These are phyloP conservation scores for Alternaria consortialis DNA, from an alignment of 2,329 filamentous ascomycete genomes.

Conservation along the genomic window DNA sequence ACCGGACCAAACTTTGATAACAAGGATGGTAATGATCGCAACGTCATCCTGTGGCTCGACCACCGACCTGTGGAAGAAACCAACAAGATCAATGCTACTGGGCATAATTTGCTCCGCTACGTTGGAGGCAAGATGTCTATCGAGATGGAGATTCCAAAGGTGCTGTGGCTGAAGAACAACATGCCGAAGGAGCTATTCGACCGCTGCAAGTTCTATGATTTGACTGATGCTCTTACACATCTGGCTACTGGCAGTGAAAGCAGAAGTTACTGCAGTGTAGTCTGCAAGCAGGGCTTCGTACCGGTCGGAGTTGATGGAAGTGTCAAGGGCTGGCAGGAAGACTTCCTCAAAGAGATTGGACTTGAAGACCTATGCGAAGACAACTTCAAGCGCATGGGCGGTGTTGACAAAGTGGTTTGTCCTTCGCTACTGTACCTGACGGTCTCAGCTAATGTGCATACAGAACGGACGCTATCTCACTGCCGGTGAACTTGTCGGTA, in stretches of 20 bases:
- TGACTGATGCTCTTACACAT: constrained; percentile 92
- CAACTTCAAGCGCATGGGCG: constrained; percentile 91
- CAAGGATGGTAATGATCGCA: constrained; percentile 82
- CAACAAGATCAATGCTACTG: constrained; percentile 88
- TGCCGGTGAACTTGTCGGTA: constrained; percentile 89
- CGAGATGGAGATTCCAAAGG: constrained; percentile 99
- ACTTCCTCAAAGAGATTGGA: constrained; percentile 88
- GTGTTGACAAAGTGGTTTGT: constrained; percentile 92
- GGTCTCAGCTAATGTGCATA: constrained; percentile 43
- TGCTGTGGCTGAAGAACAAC: constrained; percentile 97
- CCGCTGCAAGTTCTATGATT: constrained; percentile 95
- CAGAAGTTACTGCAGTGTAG: constrained; percentile 92
- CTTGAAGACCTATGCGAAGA: constrained; percentile 84
- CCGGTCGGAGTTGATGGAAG: constrained; percentile 97
- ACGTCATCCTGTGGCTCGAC: constrained; percentile 97
- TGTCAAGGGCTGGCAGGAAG: constrained; percentile 97
- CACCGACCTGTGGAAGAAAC: constrained; percentile 92
- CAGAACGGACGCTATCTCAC: constrained; percentile 93
- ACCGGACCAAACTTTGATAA: constrained; percentile 84
- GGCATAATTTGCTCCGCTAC: constrained; percentile 92
- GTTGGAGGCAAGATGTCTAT: constrained; percentile 98
- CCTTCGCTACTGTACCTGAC: constrained; percentile 28
- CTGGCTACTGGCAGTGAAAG: constrained; percentile 92
- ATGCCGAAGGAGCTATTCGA: constrained; percentile 93
- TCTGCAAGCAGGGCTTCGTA: constrained; percentile 97